Percentiles rank a stretch among this genome's conserved stretches.
phyloP scores from a whole-genome alignment of 331 rosid species.

The Dryas integrifolia region DNA sequence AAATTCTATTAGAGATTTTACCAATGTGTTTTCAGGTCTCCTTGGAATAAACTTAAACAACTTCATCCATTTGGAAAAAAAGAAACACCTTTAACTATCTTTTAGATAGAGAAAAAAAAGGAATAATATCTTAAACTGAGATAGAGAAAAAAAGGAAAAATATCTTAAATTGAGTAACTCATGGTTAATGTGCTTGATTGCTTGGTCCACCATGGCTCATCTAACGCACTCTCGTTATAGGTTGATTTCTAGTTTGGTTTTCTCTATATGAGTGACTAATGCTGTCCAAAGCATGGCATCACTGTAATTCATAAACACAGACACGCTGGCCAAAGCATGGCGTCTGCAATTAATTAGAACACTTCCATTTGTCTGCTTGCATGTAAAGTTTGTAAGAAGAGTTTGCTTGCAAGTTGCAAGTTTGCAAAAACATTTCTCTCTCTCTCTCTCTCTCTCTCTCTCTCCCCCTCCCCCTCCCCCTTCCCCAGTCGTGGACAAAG shows the following conservation, averaged over 20 bases:
- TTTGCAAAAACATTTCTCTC: neutral
- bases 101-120: neutral
- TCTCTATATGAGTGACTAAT: neutral
- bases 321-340: neutral
- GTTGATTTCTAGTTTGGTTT: neutral
- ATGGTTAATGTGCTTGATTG: neutral
- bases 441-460: neutral
- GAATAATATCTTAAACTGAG: neutral
- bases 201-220: neutral
- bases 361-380: neutral
- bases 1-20: too few relatives aligned
- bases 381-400: neutral
- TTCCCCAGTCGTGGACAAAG: neutral
- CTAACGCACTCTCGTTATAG: neutral
- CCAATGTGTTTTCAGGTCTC: neutral
- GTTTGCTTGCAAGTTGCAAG: neutral
- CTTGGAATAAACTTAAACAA: neutral
- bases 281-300: neutral
- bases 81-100: neutral
- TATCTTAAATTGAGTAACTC: neutral
- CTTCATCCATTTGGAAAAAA: neutral
- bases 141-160: neutral
- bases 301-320: neutral
- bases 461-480: neutral
- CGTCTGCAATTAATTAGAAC: neutral